A percentile compares a stretch with the other conserved stretches of the same genome.
Conservation (phyloP, 192 early-diverging fungal species). For the Umbelopsis ramanniana region DNA sequence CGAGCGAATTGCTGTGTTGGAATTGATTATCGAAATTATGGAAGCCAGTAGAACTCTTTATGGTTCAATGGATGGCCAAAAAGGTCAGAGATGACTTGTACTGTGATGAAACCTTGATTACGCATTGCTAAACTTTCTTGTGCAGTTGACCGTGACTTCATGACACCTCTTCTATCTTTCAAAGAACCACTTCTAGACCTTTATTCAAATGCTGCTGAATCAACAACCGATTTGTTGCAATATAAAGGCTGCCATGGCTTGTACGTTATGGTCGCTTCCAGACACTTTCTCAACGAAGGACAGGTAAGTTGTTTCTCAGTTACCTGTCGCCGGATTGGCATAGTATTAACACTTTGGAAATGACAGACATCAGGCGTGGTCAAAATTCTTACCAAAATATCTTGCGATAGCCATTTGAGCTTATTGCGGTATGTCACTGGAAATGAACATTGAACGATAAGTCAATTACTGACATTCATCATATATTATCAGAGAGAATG, state of each 20-base stretch:
- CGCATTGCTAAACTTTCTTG: neutral
- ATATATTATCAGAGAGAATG: neutral
- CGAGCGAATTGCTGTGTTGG: slow-evolving; percentile 63
- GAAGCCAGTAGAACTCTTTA: slow-evolving; percentile 66
- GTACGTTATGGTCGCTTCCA: slow-evolving; percentile 7
- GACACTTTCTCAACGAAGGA: neutral
- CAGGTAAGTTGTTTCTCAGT: neutral
- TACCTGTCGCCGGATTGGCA: too few relatives aligned
- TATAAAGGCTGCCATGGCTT: slow-evolving; percentile 19
- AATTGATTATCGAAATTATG: slow-evolving; percentile 73
- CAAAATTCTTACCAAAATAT: slow-evolving; percentile 5
- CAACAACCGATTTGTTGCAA: slow-evolving; percentile 6
- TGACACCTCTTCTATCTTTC: slow-evolving; percentile 68
- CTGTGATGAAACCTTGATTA: neutral
- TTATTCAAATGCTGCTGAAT: slow-evolving; percentile 44
- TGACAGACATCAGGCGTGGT: neutral
- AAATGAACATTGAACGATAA: neutral
- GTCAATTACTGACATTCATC: neutral
- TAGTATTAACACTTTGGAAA: neutral
- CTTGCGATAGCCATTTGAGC: neutral
- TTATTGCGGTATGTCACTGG: neutral
- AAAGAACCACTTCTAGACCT: slow-evolving; percentile 76
- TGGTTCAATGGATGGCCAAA: slow-evolving; percentile 49
- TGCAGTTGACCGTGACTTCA: slow-evolving; percentile 60
- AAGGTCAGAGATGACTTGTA: neutral